Conservation (phyloP, 495 filamentous ascomycete genomes). For the Penicillium parvum region DNA sequence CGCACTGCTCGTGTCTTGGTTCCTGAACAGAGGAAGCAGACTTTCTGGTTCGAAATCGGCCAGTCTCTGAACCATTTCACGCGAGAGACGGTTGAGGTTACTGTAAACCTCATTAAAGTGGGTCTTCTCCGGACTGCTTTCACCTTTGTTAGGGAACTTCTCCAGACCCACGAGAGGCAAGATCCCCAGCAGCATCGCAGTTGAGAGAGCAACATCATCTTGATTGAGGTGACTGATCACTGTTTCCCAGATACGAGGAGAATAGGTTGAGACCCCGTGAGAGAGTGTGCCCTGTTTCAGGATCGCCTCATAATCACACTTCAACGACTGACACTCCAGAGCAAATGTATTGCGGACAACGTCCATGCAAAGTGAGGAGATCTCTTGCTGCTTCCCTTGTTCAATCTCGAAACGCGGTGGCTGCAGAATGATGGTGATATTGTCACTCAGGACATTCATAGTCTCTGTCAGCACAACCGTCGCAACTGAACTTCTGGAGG, state of each 20-base stretch:
- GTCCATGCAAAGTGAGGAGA: constrained; percentile 45
- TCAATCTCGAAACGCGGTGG: constrained; percentile 41
- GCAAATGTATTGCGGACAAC: constrained; percentile 67
- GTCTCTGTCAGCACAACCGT: constrained; percentile 51
- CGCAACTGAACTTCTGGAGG: constrained; percentile 45
- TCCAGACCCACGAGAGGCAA: constrained; percentile 66
- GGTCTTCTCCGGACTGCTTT: constrained; percentile 48
- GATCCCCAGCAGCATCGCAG: constrained; percentile 65
- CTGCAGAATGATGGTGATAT: constrained; percentile 42
- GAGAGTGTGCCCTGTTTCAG: constrained; percentile 56
- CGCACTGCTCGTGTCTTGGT: constrained; percentile 57
- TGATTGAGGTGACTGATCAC: constrained; percentile 64
- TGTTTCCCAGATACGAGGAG: constrained; percentile 68
- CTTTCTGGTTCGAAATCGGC: constrained; percentile 64
- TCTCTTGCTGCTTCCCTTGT: constrained; percentile 31
- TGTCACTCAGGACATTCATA: constrained; percentile 46
- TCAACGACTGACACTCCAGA: constrained; percentile 70
- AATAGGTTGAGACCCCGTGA: constrained; percentile 60
- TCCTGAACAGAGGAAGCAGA: constrained; percentile 60
- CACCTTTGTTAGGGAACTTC: constrained; percentile 54
- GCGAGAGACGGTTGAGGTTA: constrained; percentile 63
- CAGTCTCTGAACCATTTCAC: constrained; percentile 68
- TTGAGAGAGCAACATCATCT: constrained; percentile 61
- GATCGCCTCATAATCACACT: constrained; percentile 65
- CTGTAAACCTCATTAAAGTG: constrained; percentile 73